phyloP scores from a whole-genome alignment of 257 asterid species.

The Verbascum thapsus region DNA sequence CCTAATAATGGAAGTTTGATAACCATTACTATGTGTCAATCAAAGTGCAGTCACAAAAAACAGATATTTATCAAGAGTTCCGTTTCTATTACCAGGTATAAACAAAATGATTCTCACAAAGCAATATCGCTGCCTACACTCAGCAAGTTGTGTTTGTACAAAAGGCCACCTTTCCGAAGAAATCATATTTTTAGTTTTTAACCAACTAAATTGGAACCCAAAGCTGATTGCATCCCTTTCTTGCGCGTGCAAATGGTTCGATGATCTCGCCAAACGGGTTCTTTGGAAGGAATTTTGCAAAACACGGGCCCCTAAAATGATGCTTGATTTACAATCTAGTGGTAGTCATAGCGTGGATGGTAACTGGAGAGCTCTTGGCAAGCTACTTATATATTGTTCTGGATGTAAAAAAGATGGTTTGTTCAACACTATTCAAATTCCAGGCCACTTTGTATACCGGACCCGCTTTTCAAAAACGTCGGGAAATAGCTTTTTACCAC shows the following conservation, averaged over 20 bases:
- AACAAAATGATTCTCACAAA: conserved; percentile 63
- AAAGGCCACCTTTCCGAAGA: conserved; percentile 88
- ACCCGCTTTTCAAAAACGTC: conserved; percentile 97
- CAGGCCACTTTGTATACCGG: conserved; percentile 87
- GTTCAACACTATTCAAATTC: conserved; percentile 60
- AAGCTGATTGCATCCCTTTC: conserved; percentile 75
- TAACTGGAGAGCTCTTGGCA: conserved; percentile 96
- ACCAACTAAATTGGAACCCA: conserved; percentile 83
- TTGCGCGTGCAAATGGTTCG: conserved; percentile 92
- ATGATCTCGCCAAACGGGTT: conserved; percentile 83
- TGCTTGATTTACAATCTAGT: conserved; percentile 80
- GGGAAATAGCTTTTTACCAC: conserved; percentile 85
- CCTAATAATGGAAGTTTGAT: no score
- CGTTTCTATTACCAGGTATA: conserved; percentile 42
- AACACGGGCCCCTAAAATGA: conserved; percentile 94
- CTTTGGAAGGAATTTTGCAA: conserved; percentile 96
- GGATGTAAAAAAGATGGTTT: conserved; percentile 79
- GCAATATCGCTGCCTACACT: conserved; percentile 91
- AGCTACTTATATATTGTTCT: conserved; percentile 78
- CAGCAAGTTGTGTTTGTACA: conserved; percentile 75
- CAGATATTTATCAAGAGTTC: no score
- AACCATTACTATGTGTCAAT: no score
- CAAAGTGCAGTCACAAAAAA: no score
- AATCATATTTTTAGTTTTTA: conserved; percentile 70
- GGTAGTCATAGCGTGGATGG: conserved; percentile 92